Evolutionary conservation across 2,329 filamentous ascomycete genomes (phyloP).

Genomic region (Iodosphaeria phyllophila): DNA sequence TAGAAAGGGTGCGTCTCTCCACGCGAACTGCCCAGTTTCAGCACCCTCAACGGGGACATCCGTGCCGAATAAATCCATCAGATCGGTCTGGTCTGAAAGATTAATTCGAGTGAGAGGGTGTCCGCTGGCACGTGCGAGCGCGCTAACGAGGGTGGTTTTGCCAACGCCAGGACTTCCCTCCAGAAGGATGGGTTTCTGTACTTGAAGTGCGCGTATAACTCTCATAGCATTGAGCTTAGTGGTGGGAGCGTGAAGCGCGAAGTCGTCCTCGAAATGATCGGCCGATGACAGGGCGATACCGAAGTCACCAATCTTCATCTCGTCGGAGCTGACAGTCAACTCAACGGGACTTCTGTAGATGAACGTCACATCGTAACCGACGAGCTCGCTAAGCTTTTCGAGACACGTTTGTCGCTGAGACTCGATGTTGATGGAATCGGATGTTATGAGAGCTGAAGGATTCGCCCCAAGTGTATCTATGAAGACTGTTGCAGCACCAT

Average conservation of each 20-base stretch:
- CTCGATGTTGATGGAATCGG: conserved; percentile 48
- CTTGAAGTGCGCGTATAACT: conserved; percentile 72
- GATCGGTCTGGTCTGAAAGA: conserved; percentile 88
- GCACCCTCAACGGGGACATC: conserved; percentile 93
- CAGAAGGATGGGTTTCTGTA: conserved; percentile 78
- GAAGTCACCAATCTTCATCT: conserved; percentile 59
- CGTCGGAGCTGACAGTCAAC: conserved; percentile 31
- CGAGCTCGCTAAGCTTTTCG: conserved; percentile 47
- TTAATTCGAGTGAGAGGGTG: conserved; percentile 85
- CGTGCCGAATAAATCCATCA: conserved; percentile 94
- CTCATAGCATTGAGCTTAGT: conserved; percentile 82
- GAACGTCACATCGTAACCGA: conserved; percentile 39
- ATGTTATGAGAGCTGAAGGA: conserved; percentile 68
- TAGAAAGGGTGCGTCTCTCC: conserved; percentile 89
- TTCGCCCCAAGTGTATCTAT: conserved; percentile 92
- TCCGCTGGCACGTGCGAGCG: conserved; percentile 63
- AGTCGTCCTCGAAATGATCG: conserved; percentile 35
- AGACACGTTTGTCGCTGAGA: conserved; percentile 59
- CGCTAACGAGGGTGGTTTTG: conserved; percentile 84
- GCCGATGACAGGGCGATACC: conserved; percentile 33
- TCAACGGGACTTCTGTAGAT: conserved; percentile 47
- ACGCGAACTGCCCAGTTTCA: conserved; percentile 76
- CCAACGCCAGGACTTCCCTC: conserved; percentile 97
- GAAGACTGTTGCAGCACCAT: conserved; percentile 89
- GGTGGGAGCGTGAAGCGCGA: conserved; percentile 76